phyloP scores from a whole-genome alignment of 192 early-diverging fungal genomes.

The Backusella mclennaniae region DNA sequence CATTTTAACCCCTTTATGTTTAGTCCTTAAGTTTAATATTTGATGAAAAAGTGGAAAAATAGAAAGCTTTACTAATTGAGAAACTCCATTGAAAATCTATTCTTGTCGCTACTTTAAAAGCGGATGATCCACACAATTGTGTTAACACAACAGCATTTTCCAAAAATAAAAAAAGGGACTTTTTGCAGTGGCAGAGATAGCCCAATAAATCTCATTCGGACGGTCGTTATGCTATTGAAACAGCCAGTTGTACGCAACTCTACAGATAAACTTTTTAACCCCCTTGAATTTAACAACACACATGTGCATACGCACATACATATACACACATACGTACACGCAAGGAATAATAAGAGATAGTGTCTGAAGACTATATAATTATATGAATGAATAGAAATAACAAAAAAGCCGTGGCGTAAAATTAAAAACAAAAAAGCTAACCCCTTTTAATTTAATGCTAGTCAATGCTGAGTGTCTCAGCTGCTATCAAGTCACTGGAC shows the following conservation, averaged over 20 bases:
- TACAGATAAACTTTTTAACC: not conserved
- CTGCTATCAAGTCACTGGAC: too few relatives aligned
- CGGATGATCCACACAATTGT: not conserved
- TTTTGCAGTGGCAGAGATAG: too few relatives aligned
- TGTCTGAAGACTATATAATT: not conserved
- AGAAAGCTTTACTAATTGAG: not conserved
- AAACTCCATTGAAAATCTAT: not conserved
- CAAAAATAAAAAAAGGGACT: not conserved
- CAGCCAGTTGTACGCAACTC: not conserved
- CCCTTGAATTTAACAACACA: not conserved
- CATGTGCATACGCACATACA: not conserved
- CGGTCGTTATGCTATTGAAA: not conserved
- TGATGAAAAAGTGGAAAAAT: not conserved
- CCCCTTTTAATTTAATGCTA: too few relatives aligned
- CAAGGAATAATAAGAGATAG: not conserved
- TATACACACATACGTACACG: not conserved
- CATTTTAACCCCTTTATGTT: not conserved
- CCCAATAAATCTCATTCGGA: not conserved
- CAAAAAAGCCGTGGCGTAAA: too few relatives aligned
- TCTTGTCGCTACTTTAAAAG: not conserved
- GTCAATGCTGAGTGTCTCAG: too few relatives aligned
- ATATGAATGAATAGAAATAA: too few relatives aligned
- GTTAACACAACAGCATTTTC: not conserved
- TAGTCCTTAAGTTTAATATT: not conserved
- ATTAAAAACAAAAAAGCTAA: too few relatives aligned